A percentile compares a stretch with the other conserved stretches of the same genome.
Evolutionary conservation across 768 basidiomycete species (phyloP).

Genomic region (Tephrocybe sp.): DNA sequence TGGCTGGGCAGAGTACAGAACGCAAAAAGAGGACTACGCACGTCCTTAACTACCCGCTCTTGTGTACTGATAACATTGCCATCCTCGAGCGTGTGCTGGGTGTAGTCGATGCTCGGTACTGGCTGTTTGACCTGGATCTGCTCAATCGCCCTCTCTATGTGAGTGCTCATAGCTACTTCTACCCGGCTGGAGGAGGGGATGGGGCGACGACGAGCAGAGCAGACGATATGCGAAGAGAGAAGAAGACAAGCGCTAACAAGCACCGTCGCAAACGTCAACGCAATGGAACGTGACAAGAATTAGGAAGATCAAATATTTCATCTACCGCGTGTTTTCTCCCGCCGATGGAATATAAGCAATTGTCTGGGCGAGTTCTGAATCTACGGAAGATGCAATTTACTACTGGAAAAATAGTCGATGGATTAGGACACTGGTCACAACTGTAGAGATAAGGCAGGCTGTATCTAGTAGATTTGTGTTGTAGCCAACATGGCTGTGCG

Average conservation of each 20-base stretch:
- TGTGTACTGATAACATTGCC: constrained; percentile 90
- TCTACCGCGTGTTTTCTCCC: constrained; percentile 6
- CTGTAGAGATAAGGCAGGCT: too few species aligned
- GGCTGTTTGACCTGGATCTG: constrained; percentile 56
- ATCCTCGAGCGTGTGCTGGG: constrained; percentile 90
- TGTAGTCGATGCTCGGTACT: constrained; percentile 79
- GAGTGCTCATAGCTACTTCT: constrained; percentile 41
- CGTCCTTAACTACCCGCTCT: constrained; percentile 96
- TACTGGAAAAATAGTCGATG: too few species aligned
- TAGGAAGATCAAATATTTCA: constrained; percentile 10
- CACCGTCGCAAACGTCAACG: constrained; percentile 6
- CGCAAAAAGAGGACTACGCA: constrained; percentile 38
- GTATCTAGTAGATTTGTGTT: too few species aligned
- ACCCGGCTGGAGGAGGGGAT: constrained; percentile 12
- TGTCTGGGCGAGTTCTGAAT: background rate
- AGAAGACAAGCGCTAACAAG: constrained; percentile 16
- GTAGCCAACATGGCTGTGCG: background rate
- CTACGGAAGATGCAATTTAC: background rate
- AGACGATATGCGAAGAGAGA: constrained; percentile 12
- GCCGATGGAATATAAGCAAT: constrained; percentile 3
- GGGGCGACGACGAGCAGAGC: constrained; percentile 11
- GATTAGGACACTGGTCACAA: too few species aligned
- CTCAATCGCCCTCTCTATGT: constrained; percentile 67
- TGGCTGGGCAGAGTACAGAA: background rate
- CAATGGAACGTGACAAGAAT: constrained; percentile 25